phyloP scores from a whole-genome alignment of 2,329 filamentous ascomycete species.

The Fusarium tuaranense region DNA sequence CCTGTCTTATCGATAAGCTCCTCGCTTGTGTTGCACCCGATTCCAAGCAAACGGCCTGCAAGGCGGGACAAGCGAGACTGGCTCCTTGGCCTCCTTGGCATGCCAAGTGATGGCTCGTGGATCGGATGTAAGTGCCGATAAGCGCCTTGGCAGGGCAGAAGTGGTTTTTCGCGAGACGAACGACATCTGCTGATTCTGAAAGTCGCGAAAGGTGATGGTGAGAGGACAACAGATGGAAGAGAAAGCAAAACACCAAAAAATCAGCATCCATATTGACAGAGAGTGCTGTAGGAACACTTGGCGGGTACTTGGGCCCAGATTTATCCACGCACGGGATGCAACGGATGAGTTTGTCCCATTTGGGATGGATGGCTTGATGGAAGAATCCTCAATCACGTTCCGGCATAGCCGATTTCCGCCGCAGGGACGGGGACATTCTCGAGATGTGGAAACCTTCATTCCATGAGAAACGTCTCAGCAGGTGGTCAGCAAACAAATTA shows the following conservation, averaged over 20 bases:
- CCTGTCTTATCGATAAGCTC: constrained; percentile 4
- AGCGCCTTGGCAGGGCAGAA: constrained; percentile 40
- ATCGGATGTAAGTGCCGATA: constrained; percentile 45
- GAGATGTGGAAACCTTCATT: neutral
- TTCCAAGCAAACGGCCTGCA: constrained; percentile 19
- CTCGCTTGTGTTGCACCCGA: neutral
- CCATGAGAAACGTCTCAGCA: neutral
- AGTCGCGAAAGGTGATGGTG: neutral
- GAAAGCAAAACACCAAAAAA: neutral
- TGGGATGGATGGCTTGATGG: constrained; percentile 3
- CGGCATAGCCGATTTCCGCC: constrained; percentile 5
- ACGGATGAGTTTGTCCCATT: constrained; percentile 2
- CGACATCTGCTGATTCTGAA: constrained; percentile 17
- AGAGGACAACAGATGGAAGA: neutral
- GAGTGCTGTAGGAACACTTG: neutral
- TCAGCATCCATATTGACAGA: neutral
- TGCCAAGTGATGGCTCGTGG: constrained; percentile 33
- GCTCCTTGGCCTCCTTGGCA: constrained; percentile 39
- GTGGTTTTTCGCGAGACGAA: constrained; percentile 7
- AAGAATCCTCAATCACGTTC: constrained; percentile 6
- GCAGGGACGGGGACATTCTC: constrained; percentile 16
- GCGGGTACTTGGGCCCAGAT: neutral
- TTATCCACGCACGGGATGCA: constrained; percentile 17
- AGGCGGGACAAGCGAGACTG: constrained; percentile 31
- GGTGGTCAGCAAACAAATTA: neutral